These are phyloP conservation scores for Leucocoprinus birnbaumii DNA, from an alignment of 768 basidiomycete genomes.

Conservation along the genomic window DNA sequence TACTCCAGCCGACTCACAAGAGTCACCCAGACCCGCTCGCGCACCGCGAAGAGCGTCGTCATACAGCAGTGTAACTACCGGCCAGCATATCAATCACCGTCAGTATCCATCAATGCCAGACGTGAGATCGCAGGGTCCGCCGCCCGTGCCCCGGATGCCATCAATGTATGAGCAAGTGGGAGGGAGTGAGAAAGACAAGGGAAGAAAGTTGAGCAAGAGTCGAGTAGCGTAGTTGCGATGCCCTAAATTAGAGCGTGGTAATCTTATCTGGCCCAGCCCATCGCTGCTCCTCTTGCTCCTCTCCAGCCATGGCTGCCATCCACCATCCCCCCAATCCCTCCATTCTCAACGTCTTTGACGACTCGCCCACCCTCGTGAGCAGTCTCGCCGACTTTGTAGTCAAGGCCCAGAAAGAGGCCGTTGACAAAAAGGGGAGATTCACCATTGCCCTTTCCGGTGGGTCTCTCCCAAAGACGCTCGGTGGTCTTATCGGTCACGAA, in stretches of 20 bases:
- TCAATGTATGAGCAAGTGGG: constrained; percentile 12
- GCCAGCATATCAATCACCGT: background rate
- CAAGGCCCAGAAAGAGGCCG: constrained; percentile 85
- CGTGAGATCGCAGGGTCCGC: background rate
- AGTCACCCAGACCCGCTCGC: background rate
- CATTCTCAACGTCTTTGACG: constrained; percentile 69
- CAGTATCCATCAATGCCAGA: constrained; percentile 1
- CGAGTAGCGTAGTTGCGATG: constrained; percentile 5
- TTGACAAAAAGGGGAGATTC: constrained; percentile 88
- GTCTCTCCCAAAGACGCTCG: constrained; percentile 81
- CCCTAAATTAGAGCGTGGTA: constrained; percentile 10
- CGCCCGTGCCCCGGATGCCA: constrained; percentile 16
- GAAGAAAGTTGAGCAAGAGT: background rate
- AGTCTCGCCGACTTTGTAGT: constrained; percentile 80
- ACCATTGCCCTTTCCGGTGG: constrained; percentile 94
- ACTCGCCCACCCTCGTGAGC: constrained; percentile 48
- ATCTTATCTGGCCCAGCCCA: constrained; percentile 9
- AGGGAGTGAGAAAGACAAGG: background rate
- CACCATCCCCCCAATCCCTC: constrained; percentile 65
- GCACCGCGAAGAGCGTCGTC: background rate
- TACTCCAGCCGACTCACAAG: background rate
- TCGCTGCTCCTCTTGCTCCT: constrained; percentile 7
- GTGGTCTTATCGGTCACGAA: constrained; percentile 58
- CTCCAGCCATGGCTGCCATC: constrained; percentile 26
- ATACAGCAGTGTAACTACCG: background rate